Evolutionary conservation across 495 filamentous ascomycete genomes (phyloP), one percentile per base, ranked within the genome.

Genomic region (Cercophora newfieldiana): DNA sequence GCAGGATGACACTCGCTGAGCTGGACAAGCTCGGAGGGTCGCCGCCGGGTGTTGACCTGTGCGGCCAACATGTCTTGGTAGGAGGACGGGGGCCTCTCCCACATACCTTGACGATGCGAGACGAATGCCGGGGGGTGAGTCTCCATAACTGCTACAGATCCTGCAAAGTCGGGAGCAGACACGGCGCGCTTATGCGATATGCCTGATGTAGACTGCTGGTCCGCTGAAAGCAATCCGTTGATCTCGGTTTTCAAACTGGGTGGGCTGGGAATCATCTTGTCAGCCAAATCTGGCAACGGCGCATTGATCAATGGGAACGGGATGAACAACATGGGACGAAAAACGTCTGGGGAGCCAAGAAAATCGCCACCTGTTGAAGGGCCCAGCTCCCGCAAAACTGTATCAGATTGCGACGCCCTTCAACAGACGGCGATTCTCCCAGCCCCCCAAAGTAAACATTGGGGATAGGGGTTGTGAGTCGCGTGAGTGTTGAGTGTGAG

Each of bases 101-200:
- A n/a, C n/a, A n/a, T n/a, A n/a, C n/a, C n/a, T n/a, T n/a, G n/a
- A n/a, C 12, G 37, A 16, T 2, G 12, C 37, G 12, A 8, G 37
- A 14, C 37, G 37, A 14, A 44, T 44, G 2, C 2, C 2, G 12
- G 3, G 37, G 37, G 37, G 18, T 4, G 10, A 16, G 18, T 44
- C 10, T 6, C 37, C 3, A 2, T 14, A 16, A 16, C n/a, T 8
- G 37, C 37, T 16, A 44, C 18, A 14, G 37, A 4, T 8, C 6
- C 7, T 14, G 54, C 54, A 48, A 47, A 48, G 58, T 48, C 58
- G 8, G 58, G 58, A 7, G 58, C 58, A 16, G 58, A 60, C 31
- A 60, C 58, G 16, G 58, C 30, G 31, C 58, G 30, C 58, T n/a
- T 60, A 60, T 60, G 58, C 2, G 33, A 18, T 26, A 18, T 2